These are phyloP conservation scores for Rehmannia glutinosa DNA, from an alignment of 257 asterid genomes.

Conservation along the genomic window DNA sequence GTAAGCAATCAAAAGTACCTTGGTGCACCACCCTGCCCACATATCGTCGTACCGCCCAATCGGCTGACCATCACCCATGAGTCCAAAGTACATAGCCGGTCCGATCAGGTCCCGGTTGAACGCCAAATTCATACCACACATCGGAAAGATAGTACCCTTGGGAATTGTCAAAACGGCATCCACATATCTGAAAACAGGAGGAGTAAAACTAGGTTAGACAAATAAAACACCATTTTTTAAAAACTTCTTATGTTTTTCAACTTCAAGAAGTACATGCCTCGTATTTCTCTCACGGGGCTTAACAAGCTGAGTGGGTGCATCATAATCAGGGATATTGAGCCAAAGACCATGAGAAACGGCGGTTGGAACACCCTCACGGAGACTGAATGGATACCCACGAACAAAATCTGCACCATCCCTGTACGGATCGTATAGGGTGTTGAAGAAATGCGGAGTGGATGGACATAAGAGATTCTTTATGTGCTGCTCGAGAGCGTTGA, in stretches of 20 bases:
- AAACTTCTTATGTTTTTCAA: not conserved
- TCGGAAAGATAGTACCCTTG: constrained; percentile 69
- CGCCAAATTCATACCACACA: constrained; percentile 82
- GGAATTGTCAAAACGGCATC: constrained; percentile 83
- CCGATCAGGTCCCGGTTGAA: constrained; percentile 78
- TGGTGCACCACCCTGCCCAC: constrained; percentile 95
- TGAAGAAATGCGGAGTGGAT: constrained; percentile 72
- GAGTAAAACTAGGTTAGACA: not conserved
- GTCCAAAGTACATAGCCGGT: constrained; percentile 93
- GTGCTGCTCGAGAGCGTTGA: constrained; percentile 86
- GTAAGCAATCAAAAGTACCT: constrained; percentile 33
- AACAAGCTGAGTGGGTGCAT: constrained; percentile 84
- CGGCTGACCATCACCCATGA: constrained; percentile 91
- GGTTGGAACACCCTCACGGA: constrained; percentile 68
- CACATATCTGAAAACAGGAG: constrained; percentile 49
- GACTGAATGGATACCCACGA: constrained; percentile 87
- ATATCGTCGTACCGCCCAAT: constrained; percentile 84
- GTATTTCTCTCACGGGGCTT: constrained; percentile 84
- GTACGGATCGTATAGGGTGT: constrained; percentile 79
- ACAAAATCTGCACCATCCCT: constrained; percentile 77
- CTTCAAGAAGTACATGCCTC: constrained; percentile 24
- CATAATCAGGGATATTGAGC: constrained; percentile 85
- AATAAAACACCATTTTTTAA: too few relatives aligned
- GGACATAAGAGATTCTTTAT: constrained; percentile 60
- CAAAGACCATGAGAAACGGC: constrained; percentile 81